These are phyloP conservation scores for Selaginella tamariscina DNA, from an alignment of 75 land plant genomes.

Conservation along the genomic window DNA sequence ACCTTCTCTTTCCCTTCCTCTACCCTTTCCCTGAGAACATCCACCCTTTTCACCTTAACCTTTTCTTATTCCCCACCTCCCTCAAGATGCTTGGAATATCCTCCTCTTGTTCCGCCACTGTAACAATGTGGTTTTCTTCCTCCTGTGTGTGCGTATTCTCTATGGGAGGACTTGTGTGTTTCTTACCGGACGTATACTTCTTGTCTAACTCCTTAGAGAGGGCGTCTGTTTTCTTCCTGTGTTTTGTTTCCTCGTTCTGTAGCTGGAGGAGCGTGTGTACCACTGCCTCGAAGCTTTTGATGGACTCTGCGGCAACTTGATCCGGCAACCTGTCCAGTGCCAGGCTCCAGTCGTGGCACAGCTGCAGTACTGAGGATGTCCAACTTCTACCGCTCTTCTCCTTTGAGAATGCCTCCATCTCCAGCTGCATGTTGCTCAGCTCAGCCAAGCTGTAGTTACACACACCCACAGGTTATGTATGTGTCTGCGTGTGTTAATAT, in stretches of 20 bases:
- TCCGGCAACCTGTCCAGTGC: slow-evolving; percentile 11
- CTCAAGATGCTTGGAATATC: not conserved
- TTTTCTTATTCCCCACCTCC: not conserved
- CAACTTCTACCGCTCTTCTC: not conserved
- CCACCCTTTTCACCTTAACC: not conserved
- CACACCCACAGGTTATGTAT: no score
- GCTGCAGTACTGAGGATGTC: not conserved
- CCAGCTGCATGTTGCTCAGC: not conserved
- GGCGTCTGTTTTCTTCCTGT: slow-evolving; percentile 5
- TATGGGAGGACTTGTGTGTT: no score
- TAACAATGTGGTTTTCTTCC: no score
- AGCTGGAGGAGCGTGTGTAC: not conserved
- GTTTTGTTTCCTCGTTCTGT: not conserved
- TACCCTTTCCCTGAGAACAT: not conserved
- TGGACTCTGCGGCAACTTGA: not conserved
- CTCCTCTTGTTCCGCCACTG: no score
- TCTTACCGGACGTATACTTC: no score
- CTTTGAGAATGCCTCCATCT: not conserved
- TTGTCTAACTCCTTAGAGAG: not conserved
- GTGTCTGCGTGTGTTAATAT: no score
- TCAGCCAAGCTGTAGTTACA: no score
- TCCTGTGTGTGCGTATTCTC: no score
- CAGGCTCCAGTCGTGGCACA: not conserved
- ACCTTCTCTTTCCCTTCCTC: slow-evolving; percentile 4
- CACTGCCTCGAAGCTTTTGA: slow-evolving; percentile 11